phyloP scores from a whole-genome alignment of 2,329 filamentous ascomycete genomes.

The Penicillium sp. region DNA sequence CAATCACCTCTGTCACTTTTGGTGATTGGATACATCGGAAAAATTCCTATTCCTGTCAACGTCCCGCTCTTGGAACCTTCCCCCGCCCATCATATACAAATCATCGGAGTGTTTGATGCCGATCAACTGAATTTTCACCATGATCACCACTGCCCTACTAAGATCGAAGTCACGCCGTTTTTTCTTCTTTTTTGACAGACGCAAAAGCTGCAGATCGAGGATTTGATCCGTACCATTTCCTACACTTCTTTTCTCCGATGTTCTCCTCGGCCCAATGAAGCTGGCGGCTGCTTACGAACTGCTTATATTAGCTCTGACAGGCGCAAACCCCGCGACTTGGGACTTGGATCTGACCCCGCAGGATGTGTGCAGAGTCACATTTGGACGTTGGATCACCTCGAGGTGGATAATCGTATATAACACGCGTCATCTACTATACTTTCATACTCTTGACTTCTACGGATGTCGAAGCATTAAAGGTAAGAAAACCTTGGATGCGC shows the following conservation, averaged over 20 bases:
- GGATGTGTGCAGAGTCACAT: conserved; percentile 9
- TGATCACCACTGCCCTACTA: not conserved
- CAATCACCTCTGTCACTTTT: conserved; percentile 1
- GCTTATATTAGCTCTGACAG: not conserved
- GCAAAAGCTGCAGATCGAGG: conserved; percentile 11
- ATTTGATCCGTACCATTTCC: not conserved
- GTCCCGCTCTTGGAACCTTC: not conserved
- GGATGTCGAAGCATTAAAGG: not conserved
- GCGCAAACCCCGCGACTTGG: not conserved
- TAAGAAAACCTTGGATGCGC: too few species aligned
- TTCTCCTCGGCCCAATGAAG: not conserved
- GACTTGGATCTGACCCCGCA: not conserved
- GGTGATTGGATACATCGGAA: conserved; percentile 11
- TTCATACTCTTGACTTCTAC: not conserved
- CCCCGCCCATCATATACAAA: not conserved
- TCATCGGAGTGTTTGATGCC: not conserved
- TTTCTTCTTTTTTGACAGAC: conserved; percentile 1
- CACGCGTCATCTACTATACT: not conserved
- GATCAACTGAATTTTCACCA: not conserved
- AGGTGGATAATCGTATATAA: not conserved
- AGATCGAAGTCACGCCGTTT: not conserved
- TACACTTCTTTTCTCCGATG: not conserved
- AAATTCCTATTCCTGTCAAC: conserved; percentile 1
- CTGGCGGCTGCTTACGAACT: not conserved
- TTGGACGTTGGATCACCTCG: not conserved